phyloP scores from a whole-genome alignment of 2,329 filamentous ascomycete species.

The Coniochaeta sp. region DNA sequence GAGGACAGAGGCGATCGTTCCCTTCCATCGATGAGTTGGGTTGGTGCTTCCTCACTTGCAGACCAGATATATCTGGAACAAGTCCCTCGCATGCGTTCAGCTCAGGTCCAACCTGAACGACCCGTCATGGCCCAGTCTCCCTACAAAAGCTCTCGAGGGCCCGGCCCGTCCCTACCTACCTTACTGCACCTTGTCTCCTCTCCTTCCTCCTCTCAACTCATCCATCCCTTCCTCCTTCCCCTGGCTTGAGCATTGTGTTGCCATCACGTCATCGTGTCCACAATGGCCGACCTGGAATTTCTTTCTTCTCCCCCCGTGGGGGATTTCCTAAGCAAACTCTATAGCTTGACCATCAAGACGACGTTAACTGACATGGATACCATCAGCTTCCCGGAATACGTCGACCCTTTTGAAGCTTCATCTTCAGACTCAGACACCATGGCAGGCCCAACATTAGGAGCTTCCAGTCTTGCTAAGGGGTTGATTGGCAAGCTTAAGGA shows the following conservation, averaged over 20 bases:
- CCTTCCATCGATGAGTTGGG: neutral
- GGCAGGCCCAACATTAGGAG: constrained; percentile 17
- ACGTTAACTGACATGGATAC: constrained; percentile 21
- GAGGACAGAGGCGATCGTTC: neutral
- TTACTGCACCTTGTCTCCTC: no score
- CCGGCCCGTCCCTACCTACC: neutral
- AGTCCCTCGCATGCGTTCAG: neutral
- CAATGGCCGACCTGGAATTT: constrained; percentile 14
- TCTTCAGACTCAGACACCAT: constrained; percentile 17
- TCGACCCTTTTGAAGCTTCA: constrained; percentile 21
- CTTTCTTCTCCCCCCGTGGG: constrained; percentile 7
- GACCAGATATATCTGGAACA: neutral
- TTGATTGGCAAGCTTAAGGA: constrained; percentile 22
- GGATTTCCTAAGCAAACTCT: constrained; percentile 15
- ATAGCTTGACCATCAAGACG: constrained; percentile 21
- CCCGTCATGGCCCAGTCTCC: neutral
- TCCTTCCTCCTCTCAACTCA: neutral
- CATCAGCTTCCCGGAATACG: constrained; percentile 26
- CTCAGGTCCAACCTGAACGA: neutral
- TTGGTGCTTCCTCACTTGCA: neutral
- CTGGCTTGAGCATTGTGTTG: neutral
- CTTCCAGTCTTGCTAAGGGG: constrained; percentile 14
- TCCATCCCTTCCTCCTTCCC: neutral
- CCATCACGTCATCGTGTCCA: neutral
- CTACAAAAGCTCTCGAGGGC: neutral